Conservation (phyloP, 768 basidiomycete genomes). For the Obba rivulosa region DNA sequence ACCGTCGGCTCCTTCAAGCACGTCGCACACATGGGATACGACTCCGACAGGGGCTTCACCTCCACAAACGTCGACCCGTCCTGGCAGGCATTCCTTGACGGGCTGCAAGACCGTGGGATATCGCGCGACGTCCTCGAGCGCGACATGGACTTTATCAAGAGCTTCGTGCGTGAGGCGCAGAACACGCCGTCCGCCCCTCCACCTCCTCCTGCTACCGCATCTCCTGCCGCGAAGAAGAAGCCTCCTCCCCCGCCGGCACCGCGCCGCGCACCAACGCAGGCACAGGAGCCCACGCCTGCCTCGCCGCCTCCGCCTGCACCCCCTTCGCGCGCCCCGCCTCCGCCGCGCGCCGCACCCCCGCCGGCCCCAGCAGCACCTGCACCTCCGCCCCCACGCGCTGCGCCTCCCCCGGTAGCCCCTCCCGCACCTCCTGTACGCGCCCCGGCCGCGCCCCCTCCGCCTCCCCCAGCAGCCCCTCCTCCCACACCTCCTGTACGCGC, state of each 20-base stretch:
- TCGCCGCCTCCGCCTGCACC: slow-evolving; percentile 44
- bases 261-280: slow-evolving; percentile 17
- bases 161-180: slow-evolving; percentile 60
- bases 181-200: slow-evolving; percentile 17
- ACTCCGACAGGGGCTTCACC: slow-evolving; percentile 80
- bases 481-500: slow-evolving; percentile 19
- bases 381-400: slow-evolving; percentile 18
- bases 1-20: slow-evolving; percentile 77
- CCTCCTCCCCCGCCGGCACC: slow-evolving; percentile 34
- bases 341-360: slow-evolving; percentile 27
- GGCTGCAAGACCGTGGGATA: slow-evolving; percentile 63
- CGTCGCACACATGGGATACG: slow-evolving; percentile 94
- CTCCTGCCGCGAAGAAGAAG: slow-evolving; percentile 27
- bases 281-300: slow-evolving; percentile 22
- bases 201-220: slow-evolving; percentile 8
- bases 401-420: slow-evolving; percentile 26
- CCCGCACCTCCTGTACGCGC: slow-evolving; percentile 23
- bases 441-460: slow-evolving; percentile 31
- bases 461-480: slow-evolving; percentile 27
- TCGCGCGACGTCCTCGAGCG: slow-evolving; percentile 61
- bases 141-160: slow-evolving; percentile 87
- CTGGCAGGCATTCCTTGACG: slow-evolving; percentile 71
- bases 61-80: slow-evolving; percentile 85
- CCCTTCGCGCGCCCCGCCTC: slow-evolving; percentile 29
- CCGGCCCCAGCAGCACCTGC: slow-evolving; percentile 14